These are phyloP conservation scores for Phyllostachys edulis DNA, from an alignment of 176 grass and related monocot species.

Conservation along the genomic window DNA sequence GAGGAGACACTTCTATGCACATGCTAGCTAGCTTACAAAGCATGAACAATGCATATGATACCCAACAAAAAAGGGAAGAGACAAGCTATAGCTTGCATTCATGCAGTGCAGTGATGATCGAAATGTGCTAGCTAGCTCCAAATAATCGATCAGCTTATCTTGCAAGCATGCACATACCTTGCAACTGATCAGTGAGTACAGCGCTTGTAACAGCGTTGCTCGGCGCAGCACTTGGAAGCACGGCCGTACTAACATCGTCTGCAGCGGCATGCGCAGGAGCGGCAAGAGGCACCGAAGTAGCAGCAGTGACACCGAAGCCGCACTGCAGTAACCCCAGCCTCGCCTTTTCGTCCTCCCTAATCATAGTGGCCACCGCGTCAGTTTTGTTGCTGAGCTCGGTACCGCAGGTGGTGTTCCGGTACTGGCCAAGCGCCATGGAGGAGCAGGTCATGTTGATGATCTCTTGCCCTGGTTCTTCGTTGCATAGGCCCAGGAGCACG, in stretches of 20 bases:
- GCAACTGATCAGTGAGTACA: slow-evolving; percentile 42
- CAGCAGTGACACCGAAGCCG: slow-evolving; percentile 26
- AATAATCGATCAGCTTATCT: neutral
- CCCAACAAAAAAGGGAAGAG: neutral
- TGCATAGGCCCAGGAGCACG: slow-evolving; percentile 30
- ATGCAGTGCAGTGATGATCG: neutral
- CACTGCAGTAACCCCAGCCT: slow-evolving; percentile 49
- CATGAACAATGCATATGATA: neutral
- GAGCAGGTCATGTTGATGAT: slow-evolving; percentile 15
- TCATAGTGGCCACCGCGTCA: slow-evolving; percentile 44
- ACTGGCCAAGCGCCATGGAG: slow-evolving; percentile 31
- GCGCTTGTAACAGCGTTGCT: slow-evolving; percentile 22
- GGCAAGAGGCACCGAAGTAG: neutral
- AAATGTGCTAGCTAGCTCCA: neutral
- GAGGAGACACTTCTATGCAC: slow-evolving; percentile 28
- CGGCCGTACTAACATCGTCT: neutral
- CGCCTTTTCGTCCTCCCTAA: slow-evolving; percentile 44
- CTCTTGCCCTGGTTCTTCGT: slow-evolving; percentile 32
- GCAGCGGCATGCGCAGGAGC: slow-evolving; percentile 16
- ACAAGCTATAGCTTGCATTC: neutral
- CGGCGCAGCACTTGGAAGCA: slow-evolving; percentile 22
- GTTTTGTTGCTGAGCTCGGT: slow-evolving; percentile 16
- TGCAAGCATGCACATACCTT: slow-evolving; percentile 60
- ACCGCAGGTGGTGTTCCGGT: neutral
- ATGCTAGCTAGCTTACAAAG: slow-evolving; percentile 3